These are phyloP conservation scores for Schizonepeta tenuifolia DNA, from an alignment of 257 asterid genomes.

Conservation along the genomic window DNA sequence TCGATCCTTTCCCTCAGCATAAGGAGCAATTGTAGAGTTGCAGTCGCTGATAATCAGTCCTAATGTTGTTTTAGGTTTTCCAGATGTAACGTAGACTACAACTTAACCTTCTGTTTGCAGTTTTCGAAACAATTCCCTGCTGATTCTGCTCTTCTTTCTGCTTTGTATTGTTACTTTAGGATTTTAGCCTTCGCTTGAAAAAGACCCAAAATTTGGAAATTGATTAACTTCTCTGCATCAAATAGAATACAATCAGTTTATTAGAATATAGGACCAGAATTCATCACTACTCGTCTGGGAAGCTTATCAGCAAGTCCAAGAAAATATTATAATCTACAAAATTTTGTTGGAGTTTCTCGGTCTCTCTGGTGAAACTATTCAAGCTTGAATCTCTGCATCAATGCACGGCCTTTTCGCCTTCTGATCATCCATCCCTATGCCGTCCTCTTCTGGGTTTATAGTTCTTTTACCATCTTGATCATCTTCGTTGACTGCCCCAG, in stretches of 20 bases:
- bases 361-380: neutral
- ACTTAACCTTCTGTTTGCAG: slow-evolving; percentile 27
- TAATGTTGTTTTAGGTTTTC: slow-evolving; percentile 31
- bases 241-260: slow-evolving; percentile 17
- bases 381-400: slow-evolving; percentile 33
- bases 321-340: neutral
- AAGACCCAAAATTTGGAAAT: neutral
- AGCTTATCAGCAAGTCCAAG: slow-evolving; percentile 13
- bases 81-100: slow-evolving; percentile 25
- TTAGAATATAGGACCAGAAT: slow-evolving; percentile 23
- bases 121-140: slow-evolving; percentile 19
- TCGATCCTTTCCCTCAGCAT: slow-evolving; percentile 51
- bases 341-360: neutral
- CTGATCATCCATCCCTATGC: slow-evolving; percentile 36
- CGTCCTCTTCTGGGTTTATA: slow-evolving; percentile 30
- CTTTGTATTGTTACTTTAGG: neutral
- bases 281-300: neutral
- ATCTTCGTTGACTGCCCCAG: neutral
- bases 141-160: neutral
- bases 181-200: neutral
- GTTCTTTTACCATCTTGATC: slow-evolving; percentile 23
- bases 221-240: neutral
- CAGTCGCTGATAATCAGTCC: neutral
- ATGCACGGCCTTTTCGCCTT: slow-evolving; percentile 67
- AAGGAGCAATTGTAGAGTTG: slow-evolving; percentile 52